These are phyloP conservation scores for Pseudonitzschia multiseries DNA, from an alignment of 108 stramenopile genomes.

Conservation along the genomic window DNA sequence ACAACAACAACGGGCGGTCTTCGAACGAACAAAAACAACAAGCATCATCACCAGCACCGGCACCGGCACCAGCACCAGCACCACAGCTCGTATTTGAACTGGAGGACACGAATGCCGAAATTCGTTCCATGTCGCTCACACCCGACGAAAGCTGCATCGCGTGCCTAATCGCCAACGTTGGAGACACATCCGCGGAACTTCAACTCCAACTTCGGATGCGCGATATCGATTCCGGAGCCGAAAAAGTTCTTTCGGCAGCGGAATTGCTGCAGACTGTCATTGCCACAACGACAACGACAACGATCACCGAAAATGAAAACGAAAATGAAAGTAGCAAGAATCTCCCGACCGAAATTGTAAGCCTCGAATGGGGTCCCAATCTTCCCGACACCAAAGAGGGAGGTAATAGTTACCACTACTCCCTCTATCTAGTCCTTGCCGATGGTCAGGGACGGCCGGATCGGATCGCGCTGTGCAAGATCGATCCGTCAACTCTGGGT, in stretches of 20 bases:
- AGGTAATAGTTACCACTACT: conserved; percentile 2
- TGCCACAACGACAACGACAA: neutral
- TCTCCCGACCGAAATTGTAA: conserved; percentile 1
- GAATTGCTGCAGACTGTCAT: neutral
- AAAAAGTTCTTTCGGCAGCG: neutral
- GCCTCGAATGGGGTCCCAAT: conserved; percentile 33
- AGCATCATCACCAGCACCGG: too few relatives aligned
- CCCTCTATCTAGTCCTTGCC: conserved; percentile 19
- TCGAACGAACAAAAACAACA: neutral
- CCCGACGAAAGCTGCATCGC: conserved; percentile 36
- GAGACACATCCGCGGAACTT: neutral
- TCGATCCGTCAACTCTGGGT: conserved; percentile 17
- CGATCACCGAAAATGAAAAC: neutral
- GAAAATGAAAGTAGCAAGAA: neutral
- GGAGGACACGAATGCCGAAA: neutral
- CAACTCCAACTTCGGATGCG: conserved; percentile 14
- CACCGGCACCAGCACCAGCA: neutral
- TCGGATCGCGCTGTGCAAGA: conserved; percentile 16
- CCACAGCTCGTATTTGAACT: conserved; percentile 21
- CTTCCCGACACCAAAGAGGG: neutral
- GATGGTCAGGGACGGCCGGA: conserved; percentile 25
- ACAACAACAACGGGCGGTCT: neutral
- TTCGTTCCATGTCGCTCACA: conserved; percentile 33
- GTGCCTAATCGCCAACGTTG: conserved; percentile 13
- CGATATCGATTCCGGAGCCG: conserved; percentile 24